Percentiles rank a stretch among this genome's conserved stretches.
Conservation (phyloP, 371 early-diverging fungal genomes). For the Rhizopus arrhizus region DNA sequence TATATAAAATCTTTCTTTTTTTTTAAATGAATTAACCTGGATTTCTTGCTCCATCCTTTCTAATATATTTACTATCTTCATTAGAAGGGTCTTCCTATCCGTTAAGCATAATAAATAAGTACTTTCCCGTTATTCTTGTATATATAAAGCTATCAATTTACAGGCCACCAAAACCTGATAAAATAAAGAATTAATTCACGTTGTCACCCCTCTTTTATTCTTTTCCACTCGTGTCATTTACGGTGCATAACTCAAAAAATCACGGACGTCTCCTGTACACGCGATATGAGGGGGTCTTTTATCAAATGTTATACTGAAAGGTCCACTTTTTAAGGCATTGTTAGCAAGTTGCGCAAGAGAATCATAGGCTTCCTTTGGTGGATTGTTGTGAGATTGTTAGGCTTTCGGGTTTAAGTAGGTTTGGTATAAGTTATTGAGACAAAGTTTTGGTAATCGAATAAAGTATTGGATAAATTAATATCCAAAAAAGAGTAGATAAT, state of each 20-base stretch:
- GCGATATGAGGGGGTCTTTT: slow-evolving; percentile 38
- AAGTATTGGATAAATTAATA: too few species aligned
- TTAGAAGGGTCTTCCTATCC: slow-evolving; percentile 21
- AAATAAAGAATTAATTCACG: not conserved
- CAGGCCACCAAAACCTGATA: slow-evolving; percentile 50
- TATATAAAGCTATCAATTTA: slow-evolving; percentile 17
- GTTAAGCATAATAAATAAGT: not conserved
- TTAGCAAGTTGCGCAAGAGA: slow-evolving; percentile 34
- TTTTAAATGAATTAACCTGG: slow-evolving; percentile 30
- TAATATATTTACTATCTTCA: slow-evolving; percentile 27
- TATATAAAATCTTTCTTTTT: not conserved
- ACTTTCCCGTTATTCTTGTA: not conserved
- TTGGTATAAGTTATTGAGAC: too few species aligned
- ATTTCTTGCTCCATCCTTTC: slow-evolving; percentile 46
- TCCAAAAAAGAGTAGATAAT: too few species aligned
- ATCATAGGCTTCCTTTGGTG: slow-evolving; percentile 20
- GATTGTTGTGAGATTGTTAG: too few species aligned
- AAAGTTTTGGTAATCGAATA: too few species aligned
- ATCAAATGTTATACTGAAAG: slow-evolving; percentile 35
- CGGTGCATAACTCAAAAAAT: slow-evolving; percentile 52
- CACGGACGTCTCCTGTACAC: slow-evolving; percentile 36
- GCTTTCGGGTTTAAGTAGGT: too few species aligned
- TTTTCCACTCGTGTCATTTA: slow-evolving; percentile 15
- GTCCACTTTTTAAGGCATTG: slow-evolving; percentile 37
- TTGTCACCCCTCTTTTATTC: not conserved